Conservation (phyloP, 148 eudicot genomes). For the Heliosperma pusillum region DNA sequence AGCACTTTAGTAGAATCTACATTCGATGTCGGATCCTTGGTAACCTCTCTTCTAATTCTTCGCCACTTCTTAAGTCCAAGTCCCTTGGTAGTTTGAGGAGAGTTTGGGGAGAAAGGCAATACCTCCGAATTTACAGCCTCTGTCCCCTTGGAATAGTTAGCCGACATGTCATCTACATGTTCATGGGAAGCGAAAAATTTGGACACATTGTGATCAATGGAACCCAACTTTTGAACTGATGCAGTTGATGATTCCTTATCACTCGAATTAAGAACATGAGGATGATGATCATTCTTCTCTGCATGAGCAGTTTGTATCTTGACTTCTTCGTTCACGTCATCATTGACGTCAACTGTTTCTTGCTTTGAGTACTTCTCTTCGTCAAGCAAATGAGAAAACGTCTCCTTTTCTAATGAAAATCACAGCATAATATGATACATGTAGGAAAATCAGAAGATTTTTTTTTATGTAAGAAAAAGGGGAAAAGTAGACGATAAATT, state of each 20-base stretch:
- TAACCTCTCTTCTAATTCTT: conserved; percentile 49
- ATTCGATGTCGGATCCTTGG: conserved; percentile 34
- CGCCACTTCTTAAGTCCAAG: conserved; percentile 80
- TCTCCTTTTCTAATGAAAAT: conserved; percentile 1
- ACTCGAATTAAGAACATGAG: conserved; percentile 2
- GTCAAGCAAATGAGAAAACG: background rate
- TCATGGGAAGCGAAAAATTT: conserved; percentile 3
- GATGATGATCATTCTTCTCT: conserved; percentile 5
- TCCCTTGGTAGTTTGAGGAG: conserved; percentile 43
- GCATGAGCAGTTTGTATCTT: background rate
- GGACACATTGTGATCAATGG: conserved; percentile 3
- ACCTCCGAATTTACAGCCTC: conserved; percentile 12
- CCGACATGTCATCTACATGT: conserved; percentile 6
- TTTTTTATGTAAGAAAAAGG: no score
- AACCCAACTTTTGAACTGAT: conserved; percentile 5
- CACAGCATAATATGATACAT: background rate
- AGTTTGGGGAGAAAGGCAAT: conserved; percentile 9
- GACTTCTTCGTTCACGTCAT: background rate
- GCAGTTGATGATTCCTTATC: background rate
- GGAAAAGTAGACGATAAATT: background rate
- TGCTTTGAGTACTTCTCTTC: conserved; percentile 5
- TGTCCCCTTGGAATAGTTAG: conserved; percentile 2
- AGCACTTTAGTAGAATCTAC: conserved; percentile 32
- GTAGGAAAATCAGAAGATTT: background rate
- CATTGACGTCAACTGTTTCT: background rate